Conservation (phyloP, 2,329 filamentous ascomycete species). For the Fusarium xyrophilum region DNA sequence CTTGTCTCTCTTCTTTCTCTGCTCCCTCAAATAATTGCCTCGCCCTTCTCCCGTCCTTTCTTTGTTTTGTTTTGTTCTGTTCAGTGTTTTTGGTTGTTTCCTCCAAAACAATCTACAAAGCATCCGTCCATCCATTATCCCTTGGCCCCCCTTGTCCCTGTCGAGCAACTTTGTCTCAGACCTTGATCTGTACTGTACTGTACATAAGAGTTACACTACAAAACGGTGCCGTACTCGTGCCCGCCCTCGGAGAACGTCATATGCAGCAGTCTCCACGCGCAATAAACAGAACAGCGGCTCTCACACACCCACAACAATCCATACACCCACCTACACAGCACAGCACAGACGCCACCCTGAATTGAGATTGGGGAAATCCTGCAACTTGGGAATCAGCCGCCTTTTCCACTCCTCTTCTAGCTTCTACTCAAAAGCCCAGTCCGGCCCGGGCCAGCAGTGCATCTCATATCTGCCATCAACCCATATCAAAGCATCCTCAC, state of each 20-base stretch:
- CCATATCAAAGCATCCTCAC: constrained; percentile 21
- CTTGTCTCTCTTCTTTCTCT: neutral
- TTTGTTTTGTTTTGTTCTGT: constrained; percentile 16
- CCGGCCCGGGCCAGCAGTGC: constrained; percentile 39
- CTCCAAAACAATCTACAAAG: constrained; percentile 7
- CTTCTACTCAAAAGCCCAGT: constrained; percentile 39
- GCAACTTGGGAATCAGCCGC: constrained; percentile 33
- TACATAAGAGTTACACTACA: constrained; percentile 1
- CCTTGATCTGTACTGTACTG: constrained; percentile 21
- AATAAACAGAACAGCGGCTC: constrained; percentile 29
- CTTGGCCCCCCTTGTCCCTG: constrained; percentile 25
- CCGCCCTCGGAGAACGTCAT: constrained; percentile 39
- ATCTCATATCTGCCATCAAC: constrained; percentile 33
- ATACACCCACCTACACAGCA: constrained; percentile 30
- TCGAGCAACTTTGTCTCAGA: constrained; percentile 21
- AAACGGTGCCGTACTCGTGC: constrained; percentile 20
- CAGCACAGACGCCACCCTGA: constrained; percentile 33
- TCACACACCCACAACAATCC: constrained; percentile 8
- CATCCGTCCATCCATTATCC: constrained; percentile 1
- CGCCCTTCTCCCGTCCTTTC: constrained; percentile 7
- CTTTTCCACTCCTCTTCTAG: constrained; percentile 35
- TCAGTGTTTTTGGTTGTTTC: neutral
- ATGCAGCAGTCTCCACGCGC: constrained; percentile 33
- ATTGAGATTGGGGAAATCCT: constrained; percentile 36
- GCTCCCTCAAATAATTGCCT: constrained; percentile 4